Percentiles rank a stretch among this genome's conserved stretches.
Conservation (phyloP, 495 filamentous ascomycete species). For the Penicillium canariense region DNA sequence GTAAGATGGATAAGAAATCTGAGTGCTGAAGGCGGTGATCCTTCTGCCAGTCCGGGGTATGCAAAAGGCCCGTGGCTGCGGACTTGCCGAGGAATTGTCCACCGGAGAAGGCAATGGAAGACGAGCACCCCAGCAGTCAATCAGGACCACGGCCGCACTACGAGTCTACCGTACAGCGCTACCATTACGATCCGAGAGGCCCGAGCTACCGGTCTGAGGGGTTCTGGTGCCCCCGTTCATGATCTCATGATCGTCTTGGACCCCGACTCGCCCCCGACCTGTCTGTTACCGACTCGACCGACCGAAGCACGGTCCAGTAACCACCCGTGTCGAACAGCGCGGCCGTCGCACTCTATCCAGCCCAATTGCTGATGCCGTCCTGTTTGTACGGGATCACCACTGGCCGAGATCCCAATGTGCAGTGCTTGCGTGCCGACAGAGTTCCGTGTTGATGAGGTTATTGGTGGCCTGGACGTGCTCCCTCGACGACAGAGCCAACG, state of each 20-base stretch:
- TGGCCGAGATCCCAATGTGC: slow-evolving; percentile 18
- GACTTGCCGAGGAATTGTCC: neutral
- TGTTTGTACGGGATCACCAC: slow-evolving; percentile 8
- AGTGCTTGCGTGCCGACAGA: no score
- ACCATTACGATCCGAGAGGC: no score
- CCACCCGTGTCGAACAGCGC: slow-evolving; percentile 17
- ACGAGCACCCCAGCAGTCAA: neutral
- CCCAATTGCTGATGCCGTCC: neutral
- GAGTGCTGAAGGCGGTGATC: no score
- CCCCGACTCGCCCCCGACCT: slow-evolving; percentile 7
- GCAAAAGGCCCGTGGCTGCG: neutral
- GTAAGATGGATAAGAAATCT: no score
- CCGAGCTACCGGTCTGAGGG: no score
- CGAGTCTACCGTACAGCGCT: no score
- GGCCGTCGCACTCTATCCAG: neutral
- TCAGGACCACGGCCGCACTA: no score
- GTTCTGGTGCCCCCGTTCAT: no score
- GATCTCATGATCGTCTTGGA: slow-evolving; percentile 21
- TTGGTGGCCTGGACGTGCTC: no score
- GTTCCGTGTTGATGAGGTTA: no score
- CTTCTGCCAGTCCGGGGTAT: neutral
- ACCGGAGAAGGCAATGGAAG: neutral
- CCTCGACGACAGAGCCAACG: neutral
- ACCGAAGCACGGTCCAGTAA: slow-evolving; percentile 10
- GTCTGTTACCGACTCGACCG: slow-evolving; percentile 6